Evolutionary conservation across 805 yeast species (phyloP), one percentile per base, ranked within the genome.

Genomic region (Suhomyces sp.): DNA sequence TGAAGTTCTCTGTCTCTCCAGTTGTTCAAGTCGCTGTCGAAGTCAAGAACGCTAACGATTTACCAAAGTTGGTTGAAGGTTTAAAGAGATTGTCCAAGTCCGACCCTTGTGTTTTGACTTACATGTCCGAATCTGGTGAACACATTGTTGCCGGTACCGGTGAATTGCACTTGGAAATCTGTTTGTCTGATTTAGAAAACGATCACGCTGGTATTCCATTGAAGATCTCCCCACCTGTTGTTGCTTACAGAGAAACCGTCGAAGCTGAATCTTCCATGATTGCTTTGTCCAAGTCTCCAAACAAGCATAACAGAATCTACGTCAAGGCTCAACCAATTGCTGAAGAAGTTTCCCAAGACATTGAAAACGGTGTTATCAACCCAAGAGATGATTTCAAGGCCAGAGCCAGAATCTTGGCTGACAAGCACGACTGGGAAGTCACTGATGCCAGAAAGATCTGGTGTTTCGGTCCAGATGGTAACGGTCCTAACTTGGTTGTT

Each of bases 401-500:
- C 60, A 90, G 98, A 81, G 98, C 98, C 60, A 90, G 98, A 83
- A 63, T 87, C 68, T 79, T 91, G 81, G 98, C 98, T 68, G 98
- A 91, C 71, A 96, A 93, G 71, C 93, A 73, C 83, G 96, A 91
- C 58, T 91, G 98, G 98, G 98, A 91, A 70, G 97, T 93, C 69
- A 81, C 96, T 58, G 98, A 91, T 68, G 98, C 97, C 76, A 90
- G 98, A 85, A 91, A 93, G 93, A 93, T 91, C 68, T 91, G 98
- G 98, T 88, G 96, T 85, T 91, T 91, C 88, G 98, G 98, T 79
- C 98, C 98, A 70, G 98, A 91, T 68, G 97, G 97, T 75, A 82
- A 77, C 71, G 98, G 98, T 76, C 90, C 98, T 64, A 91, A 91
- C 80, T 74, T 93, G 66, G 97, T 91, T 66, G 95, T 91, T 73